phyloP scores from a whole-genome alignment of 192 early-diverging fungal species.

The Phycomyces blakesleeanus region DNA sequence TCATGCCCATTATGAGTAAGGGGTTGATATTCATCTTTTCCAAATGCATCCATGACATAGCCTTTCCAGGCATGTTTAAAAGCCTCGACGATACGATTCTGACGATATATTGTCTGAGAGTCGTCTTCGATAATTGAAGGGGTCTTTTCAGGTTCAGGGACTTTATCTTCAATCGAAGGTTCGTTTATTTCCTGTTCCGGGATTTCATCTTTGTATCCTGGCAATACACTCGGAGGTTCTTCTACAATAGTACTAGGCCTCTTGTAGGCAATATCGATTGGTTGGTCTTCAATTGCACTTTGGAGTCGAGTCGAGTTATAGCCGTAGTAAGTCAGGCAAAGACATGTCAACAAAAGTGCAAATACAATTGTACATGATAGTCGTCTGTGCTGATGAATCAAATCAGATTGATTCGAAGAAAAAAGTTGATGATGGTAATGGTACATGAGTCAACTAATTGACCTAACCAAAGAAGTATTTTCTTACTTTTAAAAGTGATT shows the following conservation, averaged over 20 bases:
- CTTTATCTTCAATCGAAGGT: not conserved
- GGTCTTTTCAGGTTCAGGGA: not conserved
- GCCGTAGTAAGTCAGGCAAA: not conserved
- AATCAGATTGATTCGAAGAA: no score
- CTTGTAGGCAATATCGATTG: not conserved
- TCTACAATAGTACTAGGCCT: not conserved
- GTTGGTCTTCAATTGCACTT: not conserved
- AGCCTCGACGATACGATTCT: constrained; percentile 56
- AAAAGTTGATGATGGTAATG: not conserved
- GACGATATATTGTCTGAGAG: constrained; percentile 47
- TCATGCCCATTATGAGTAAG: constrained; percentile 61
- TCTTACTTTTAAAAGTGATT: not conserved
- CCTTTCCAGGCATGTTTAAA: constrained; percentile 79
- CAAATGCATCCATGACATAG: constrained; percentile 76
- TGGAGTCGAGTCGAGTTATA: not conserved
- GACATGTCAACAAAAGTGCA: not conserved
- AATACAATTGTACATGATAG: not conserved
- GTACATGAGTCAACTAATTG: not conserved
- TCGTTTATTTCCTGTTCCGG: not conserved
- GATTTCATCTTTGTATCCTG: not conserved
- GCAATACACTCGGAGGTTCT: not conserved
- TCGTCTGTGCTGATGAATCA: not conserved
- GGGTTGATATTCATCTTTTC: constrained; percentile 83
- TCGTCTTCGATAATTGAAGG: constrained; percentile 21
- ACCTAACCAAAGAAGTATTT: not conserved